Conservation (phyloP, 2,329 filamentous ascomycete genomes). For the Aspergillus fischeri region DNA sequence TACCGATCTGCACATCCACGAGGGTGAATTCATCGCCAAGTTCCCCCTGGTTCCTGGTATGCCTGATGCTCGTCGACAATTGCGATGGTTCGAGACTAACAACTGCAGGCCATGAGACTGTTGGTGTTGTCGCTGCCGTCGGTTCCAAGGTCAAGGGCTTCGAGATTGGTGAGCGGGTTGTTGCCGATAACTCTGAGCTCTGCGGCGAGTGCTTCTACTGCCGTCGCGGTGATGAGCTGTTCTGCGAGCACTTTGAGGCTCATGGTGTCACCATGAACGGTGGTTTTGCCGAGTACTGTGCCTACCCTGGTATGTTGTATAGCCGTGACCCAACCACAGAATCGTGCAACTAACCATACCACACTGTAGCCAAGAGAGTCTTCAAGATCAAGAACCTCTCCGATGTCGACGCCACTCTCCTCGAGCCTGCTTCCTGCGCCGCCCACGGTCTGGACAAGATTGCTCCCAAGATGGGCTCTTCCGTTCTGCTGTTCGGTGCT, state of each 20-base stretch:
- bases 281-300: constrained; percentile 68
- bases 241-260: constrained; percentile 66
- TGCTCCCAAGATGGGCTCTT: constrained; percentile 59
- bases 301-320: constrained; percentile 40
- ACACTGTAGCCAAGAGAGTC: constrained; percentile 47
- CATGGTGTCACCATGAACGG: constrained; percentile 59
- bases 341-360: constrained; percentile 1
- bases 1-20: constrained; percentile 53
- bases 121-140: constrained; percentile 59
- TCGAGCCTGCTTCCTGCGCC: constrained; percentile 69
- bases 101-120: constrained; percentile 59
- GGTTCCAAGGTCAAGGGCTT: constrained; percentile 59
- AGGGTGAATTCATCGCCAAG: constrained; percentile 62
- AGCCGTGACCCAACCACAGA: background rate
- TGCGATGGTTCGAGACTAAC: background rate
- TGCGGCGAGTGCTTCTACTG: constrained; percentile 73
- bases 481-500: constrained; percentile 65
- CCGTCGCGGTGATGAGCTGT: constrained; percentile 61
- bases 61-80: constrained; percentile 3
- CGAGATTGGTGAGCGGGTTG: constrained; percentile 60
- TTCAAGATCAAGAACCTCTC: constrained; percentile 65
- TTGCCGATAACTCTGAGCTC: constrained; percentile 53
- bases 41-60: constrained; percentile 59
- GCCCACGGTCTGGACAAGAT: constrained; percentile 68
- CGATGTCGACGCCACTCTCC: constrained; percentile 65